phyloP scores from a whole-genome alignment of 2,329 filamentous ascomycete genomes.

The Botrytis galanthina region DNA sequence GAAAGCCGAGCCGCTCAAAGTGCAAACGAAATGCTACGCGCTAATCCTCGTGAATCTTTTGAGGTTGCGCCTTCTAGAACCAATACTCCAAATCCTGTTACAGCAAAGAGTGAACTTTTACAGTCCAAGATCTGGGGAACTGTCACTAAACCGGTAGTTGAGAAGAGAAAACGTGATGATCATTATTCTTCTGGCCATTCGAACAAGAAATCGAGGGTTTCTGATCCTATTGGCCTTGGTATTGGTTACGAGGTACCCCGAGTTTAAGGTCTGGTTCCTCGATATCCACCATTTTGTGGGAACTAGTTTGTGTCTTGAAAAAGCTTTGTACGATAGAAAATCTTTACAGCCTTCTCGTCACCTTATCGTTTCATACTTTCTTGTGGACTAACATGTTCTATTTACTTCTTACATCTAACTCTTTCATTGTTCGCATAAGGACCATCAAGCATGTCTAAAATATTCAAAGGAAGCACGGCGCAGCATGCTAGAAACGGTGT shows the following conservation, averaged over 20 bases:
- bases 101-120: conserved; percentile 45
- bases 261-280: conserved; percentile 2
- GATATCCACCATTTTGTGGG: background rate
- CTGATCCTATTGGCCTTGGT: conserved; percentile 52
- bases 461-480: background rate
- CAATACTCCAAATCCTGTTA: conserved; percentile 41
- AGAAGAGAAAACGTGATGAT: conserved; percentile 38
- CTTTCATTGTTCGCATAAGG: background rate
- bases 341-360: background rate
- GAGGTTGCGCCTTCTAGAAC: conserved; percentile 36
- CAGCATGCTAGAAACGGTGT: background rate
- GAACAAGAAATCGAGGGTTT: conserved; percentile 51
- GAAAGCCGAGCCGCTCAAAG: conserved; percentile 77
- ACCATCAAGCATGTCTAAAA: background rate
- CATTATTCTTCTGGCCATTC: conserved; percentile 18
- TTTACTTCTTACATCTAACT: background rate
- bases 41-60: conserved; percentile 47
- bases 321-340: background rate
- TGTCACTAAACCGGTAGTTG: conserved; percentile 50
- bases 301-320: background rate
- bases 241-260: conserved; percentile 43
- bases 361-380: background rate
- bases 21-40: conserved; percentile 71
- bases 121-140: conserved; percentile 64
- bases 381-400: background rate